phyloP scores from a whole-genome alignment of 2,329 filamentous ascomycete species.

The Curvularia sp. region DNA sequence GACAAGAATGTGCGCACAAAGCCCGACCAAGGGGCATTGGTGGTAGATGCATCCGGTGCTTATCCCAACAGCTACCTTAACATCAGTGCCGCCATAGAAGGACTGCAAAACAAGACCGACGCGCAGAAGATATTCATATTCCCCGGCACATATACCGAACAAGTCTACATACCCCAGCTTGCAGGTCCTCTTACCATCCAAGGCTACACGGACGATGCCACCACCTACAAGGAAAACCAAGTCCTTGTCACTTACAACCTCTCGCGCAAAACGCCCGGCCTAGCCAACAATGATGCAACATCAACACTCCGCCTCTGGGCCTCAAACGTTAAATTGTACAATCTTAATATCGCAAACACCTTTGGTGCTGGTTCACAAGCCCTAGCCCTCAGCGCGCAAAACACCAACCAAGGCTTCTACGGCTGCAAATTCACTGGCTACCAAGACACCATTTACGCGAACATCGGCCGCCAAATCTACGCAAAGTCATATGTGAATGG shows the following conservation, averaged over 20 bases:
- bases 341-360: conserved; percentile 62
- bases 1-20: conserved; percentile 21
- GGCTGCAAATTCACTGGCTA: conserved; percentile 60
- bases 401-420: conserved; percentile 60
- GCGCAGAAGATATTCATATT: conserved; percentile 62
- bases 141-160: conserved; percentile 63
- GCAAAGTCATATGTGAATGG: conserved; percentile 63
- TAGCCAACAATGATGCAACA: conserved; percentile 58
- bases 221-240: conserved; percentile 60
- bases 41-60: conserved; percentile 27
- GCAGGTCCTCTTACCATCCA: conserved; percentile 60
- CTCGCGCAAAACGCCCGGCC: conserved; percentile 39
- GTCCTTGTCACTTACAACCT: conserved; percentile 59
- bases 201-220: conserved; percentile 62
- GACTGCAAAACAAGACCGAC: conserved; percentile 18
- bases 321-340: conserved; percentile 63
- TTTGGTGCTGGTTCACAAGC: conserved; percentile 48
- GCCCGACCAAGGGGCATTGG: conserved; percentile 22
- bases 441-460: conserved; percentile 57
- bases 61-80: conserved; percentile 23
- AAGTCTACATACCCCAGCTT: conserved; percentile 60
- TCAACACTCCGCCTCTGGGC: conserved; percentile 55
- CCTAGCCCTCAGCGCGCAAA: conserved; percentile 60
- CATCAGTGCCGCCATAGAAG: conserved; percentile 26
- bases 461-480: conserved; percentile 61